Evolutionary conservation across 148 eudicot genomes (phyloP).

Genomic region (Vaccinium macrocarpon): DNA sequence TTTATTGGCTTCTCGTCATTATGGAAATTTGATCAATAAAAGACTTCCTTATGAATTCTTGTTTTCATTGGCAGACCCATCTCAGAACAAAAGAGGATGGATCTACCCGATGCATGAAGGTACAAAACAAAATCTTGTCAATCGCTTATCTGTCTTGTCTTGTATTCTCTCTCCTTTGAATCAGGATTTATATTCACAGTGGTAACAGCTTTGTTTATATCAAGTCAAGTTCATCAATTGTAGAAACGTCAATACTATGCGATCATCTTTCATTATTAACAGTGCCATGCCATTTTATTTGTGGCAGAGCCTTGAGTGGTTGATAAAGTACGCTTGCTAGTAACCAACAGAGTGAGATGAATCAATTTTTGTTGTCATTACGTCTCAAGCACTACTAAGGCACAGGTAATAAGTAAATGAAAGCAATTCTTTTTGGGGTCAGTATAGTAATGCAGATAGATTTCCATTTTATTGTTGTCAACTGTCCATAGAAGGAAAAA

Average conservation of each 20-base stretch:
- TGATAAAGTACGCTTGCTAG: constrained; percentile 25
- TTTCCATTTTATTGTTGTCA: background rate
- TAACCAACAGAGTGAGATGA: background rate
- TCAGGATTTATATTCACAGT: background rate
- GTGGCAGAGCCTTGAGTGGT: constrained; percentile 27
- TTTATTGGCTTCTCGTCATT: background rate
- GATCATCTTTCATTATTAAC: background rate
- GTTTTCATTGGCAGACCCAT: constrained; percentile 50
- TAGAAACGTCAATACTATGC: background rate
- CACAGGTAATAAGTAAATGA: background rate
- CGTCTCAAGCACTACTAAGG: background rate
- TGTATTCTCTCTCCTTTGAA: background rate
- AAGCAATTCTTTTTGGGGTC: background rate
- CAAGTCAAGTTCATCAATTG: background rate
- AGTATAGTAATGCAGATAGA: background rate
- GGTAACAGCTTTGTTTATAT: background rate
- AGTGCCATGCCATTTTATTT: background rate
- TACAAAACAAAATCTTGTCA: constrained; percentile 19
- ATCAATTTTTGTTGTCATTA: background rate
- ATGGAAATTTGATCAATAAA: background rate
- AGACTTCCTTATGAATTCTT: background rate
- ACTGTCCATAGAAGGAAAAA: background rate
- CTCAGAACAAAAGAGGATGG: constrained; percentile 57
- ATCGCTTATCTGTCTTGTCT: background rate
- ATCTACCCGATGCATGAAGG: constrained; percentile 79